Conservation (phyloP, 192 early-diverging fungal genomes). For the Kickxella alabastrina region DNA sequence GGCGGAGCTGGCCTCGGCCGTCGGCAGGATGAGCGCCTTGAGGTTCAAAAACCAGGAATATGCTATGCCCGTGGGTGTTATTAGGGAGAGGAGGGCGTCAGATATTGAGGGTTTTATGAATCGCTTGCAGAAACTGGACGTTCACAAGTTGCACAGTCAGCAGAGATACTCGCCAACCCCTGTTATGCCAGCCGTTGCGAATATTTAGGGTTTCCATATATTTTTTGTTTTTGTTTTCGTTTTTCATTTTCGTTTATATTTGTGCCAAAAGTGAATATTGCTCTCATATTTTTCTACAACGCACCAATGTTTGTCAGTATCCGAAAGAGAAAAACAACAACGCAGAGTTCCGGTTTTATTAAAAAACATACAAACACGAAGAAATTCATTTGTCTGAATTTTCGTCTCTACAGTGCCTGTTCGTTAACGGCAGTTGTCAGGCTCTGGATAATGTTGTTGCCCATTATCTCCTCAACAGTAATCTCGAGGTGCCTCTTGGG, state of each 20-base stretch:
- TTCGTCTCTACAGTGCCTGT: constrained; percentile 67
- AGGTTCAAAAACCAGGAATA: constrained; percentile 44
- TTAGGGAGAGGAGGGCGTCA: constrained; percentile 16
- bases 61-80: neutral
- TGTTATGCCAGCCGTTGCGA: neutral
- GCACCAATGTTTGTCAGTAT: neutral
- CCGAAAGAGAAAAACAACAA: too few relatives aligned
- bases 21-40: constrained; percentile 38
- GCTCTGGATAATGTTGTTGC: constrained; percentile 94
- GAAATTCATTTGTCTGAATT: neutral
- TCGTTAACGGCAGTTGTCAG: constrained; percentile 88
- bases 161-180: constrained; percentile 24
- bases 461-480: constrained; percentile 88
- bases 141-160: constrained; percentile 17
- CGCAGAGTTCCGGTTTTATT: too few relatives aligned
- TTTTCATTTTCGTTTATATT: neutral
- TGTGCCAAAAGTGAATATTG: neutral
- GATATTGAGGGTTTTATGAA: constrained; percentile 42
- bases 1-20: constrained; percentile 26
- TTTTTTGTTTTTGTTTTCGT: constrained; percentile 2
- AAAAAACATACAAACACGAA: constrained; percentile 3
- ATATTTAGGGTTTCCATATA: too few relatives aligned
- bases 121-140: constrained; percentile 20
- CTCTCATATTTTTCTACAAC: neutral
- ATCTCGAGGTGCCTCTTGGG: constrained; percentile 97